phyloP scores from a whole-genome alignment of 2,329 filamentous ascomycete species.

The Alternaria angustiovoidea region DNA sequence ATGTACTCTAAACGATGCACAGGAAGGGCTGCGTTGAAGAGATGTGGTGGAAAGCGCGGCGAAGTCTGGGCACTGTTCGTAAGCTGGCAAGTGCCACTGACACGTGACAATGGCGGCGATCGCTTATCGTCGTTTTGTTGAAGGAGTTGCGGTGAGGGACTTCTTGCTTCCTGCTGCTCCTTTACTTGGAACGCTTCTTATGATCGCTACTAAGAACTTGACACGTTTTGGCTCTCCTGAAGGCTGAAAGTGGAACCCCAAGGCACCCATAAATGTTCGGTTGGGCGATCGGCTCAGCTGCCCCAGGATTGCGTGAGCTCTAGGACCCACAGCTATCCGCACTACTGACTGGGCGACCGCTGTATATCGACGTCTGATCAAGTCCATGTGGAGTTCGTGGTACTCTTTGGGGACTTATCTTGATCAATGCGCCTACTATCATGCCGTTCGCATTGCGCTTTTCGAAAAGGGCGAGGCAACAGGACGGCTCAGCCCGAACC shows the following conservation, averaged over 20 bases:
- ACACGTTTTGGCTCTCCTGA: slow-evolving; percentile 43
- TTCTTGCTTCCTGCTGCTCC: slow-evolving; percentile 5
- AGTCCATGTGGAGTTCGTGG: not conserved
- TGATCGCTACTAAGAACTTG: slow-evolving; percentile 28
- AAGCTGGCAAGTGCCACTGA: slow-evolving; percentile 33
- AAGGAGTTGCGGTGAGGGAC: slow-evolving; percentile 29
- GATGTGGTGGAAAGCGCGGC: slow-evolving; percentile 41
- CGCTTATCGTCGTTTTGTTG: slow-evolving; percentile 30
- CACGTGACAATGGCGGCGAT: slow-evolving; percentile 43
- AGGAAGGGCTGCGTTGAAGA: slow-evolving; percentile 50
- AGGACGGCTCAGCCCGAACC: not conserved
- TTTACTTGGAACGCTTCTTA: slow-evolving; percentile 25
- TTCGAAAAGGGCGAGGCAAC: not conserved
- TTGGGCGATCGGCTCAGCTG: slow-evolving; percentile 32
- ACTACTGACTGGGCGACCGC: slow-evolving; percentile 10
- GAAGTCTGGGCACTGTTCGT: slow-evolving; percentile 37
- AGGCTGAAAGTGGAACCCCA: slow-evolving; percentile 25
- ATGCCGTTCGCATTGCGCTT: not conserved
- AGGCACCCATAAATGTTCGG: slow-evolving; percentile 38
- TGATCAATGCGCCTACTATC: not conserved
- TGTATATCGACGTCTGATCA: slow-evolving; percentile 4
- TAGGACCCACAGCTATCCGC: slow-evolving; percentile 30
- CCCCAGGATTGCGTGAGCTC: slow-evolving; percentile 36
- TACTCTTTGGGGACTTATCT: not conserved
- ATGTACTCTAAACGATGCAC: slow-evolving; percentile 52